phyloP scores from a whole-genome alignment of 148 eudicot species.

The Persicaria maculosa region DNA sequence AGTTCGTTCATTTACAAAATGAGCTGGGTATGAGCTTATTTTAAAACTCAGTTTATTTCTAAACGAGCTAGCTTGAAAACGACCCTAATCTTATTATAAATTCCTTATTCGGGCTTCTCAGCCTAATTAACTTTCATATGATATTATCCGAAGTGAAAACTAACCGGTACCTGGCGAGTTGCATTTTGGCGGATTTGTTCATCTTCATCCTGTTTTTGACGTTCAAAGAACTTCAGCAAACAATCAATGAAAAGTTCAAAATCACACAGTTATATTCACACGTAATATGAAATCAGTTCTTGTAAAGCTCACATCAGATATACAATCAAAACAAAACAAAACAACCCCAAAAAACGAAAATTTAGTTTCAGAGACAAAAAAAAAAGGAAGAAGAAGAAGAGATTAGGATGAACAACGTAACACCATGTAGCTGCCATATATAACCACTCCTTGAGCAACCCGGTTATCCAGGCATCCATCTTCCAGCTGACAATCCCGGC shows the following conservation, averaged over 20 bases:
- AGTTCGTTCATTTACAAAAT: too few relatives aligned
- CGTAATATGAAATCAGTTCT: neutral
- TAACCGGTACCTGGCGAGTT: too few relatives aligned
- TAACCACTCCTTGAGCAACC: constrained; percentile 2
- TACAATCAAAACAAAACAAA: neutral
- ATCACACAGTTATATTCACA: neutral
- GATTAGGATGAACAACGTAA: neutral
- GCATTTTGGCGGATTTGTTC: too few relatives aligned
- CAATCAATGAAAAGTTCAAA: neutral
- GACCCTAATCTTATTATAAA: too few relatives aligned
- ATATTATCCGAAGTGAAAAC: too few relatives aligned
- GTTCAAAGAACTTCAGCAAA: neutral
- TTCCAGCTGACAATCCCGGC: neutral
- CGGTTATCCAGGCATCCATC: constrained; percentile 5
- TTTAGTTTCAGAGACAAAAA: neutral
- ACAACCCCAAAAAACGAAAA: neutral
- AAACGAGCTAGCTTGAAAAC: too few relatives aligned
- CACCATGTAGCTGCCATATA: neutral
- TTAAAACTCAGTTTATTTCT: too few relatives aligned
- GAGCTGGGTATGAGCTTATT: too few relatives aligned
- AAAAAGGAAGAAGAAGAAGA: constrained; percentile 4
- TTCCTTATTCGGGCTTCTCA: too few relatives aligned
- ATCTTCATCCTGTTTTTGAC: too few relatives aligned
- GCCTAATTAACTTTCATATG: too few relatives aligned
- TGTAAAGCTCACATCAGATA: constrained; percentile 7